Evolutionary conservation across 1,284 basidiomycete genomes (phyloP).

Genomic region (Ganoderma meredithae): DNA sequence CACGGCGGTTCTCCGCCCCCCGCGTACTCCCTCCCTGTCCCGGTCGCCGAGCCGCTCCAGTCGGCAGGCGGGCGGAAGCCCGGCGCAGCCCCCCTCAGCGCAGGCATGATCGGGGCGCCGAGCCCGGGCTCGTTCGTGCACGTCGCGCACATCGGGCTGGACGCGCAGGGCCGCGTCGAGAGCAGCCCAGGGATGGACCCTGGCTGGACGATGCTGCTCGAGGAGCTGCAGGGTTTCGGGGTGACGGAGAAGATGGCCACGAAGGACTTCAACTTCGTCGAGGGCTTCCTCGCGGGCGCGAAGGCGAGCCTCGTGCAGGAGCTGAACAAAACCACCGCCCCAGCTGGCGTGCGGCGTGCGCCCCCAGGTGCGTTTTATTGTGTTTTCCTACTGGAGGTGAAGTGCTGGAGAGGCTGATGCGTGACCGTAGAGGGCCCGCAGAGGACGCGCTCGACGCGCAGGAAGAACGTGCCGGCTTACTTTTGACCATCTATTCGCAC

Average conservation of each 20-base stretch:
- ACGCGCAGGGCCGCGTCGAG: slow-evolving; percentile 72
- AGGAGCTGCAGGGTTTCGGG: slow-evolving; percentile 70
- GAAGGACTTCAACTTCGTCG: slow-evolving; percentile 72
- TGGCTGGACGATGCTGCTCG: slow-evolving; percentile 74
- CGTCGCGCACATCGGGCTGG: slow-evolving; percentile 87
- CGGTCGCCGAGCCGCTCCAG: slow-evolving; percentile 7
- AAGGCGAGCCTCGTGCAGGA: slow-evolving; percentile 36
- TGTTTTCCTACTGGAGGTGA: neutral
- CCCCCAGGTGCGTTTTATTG: slow-evolving; percentile 8
- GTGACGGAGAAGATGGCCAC: slow-evolving; percentile 60
- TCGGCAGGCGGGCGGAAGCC: too few species aligned
- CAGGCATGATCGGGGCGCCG: slow-evolving; percentile 76
- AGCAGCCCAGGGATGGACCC: slow-evolving; percentile 79
- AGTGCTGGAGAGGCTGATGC: neutral
- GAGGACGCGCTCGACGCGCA: slow-evolving; percentile 17
- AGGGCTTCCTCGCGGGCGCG: slow-evolving; percentile 62
- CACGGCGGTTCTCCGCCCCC: slow-evolving; percentile 12
- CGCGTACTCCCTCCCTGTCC: slow-evolving; percentile 12
- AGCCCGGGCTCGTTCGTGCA: slow-evolving; percentile 83
- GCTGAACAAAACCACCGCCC: slow-evolving; percentile 21
- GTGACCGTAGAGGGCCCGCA: slow-evolving; percentile 5
- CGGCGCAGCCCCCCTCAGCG: too few species aligned
- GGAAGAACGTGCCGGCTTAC: slow-evolving; percentile 19
- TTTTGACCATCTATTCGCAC: slow-evolving; percentile 12
- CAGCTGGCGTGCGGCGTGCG: slow-evolving; percentile 8